Percentiles rank a stretch among this genome's conserved stretches.
phyloP scores from a whole-genome alignment of 495 filamentous ascomycete species.

The Halenospora varia region DNA sequence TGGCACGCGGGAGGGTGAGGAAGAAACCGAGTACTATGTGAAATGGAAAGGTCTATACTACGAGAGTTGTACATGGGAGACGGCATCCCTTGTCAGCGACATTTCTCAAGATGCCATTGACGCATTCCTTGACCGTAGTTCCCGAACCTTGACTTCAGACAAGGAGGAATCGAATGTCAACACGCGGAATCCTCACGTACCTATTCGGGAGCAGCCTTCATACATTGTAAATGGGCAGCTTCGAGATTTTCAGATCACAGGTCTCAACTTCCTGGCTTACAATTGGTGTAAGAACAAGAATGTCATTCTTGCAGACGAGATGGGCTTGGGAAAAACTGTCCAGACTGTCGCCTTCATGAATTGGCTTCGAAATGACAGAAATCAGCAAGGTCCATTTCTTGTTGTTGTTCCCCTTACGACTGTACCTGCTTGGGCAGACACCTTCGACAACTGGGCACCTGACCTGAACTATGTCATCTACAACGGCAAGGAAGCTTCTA shows the following conservation, averaged over 20 bases:
- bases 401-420: slow-evolving; percentile 94
- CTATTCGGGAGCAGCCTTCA: slow-evolving; percentile 69
- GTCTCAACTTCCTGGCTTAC: slow-evolving; percentile 88
- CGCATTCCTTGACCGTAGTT: slow-evolving; percentile 77
- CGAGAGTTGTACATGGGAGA: slow-evolving; percentile 92
- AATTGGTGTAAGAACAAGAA: slow-evolving; percentile 92
- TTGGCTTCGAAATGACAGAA: slow-evolving; percentile 89
- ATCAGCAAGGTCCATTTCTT: slow-evolving; percentile 90
- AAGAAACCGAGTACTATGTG: slow-evolving; percentile 76
- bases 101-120: slow-evolving; percentile 86
- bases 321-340: slow-evolving; percentile 98
- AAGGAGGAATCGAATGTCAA: slow-evolving; percentile 64
- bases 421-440: slow-evolving; percentile 96
- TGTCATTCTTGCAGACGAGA: slow-evolving; percentile 95
- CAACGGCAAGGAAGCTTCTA: slow-evolving; percentile 78
- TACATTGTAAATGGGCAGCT: slow-evolving; percentile 86
- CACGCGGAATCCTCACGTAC: slow-evolving; percentile 68
- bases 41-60: slow-evolving; percentile 92
- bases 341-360: slow-evolving; percentile 97
- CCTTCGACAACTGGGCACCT: slow-evolving; percentile 93
- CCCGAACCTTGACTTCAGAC: slow-evolving; percentile 71
- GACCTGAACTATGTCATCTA: slow-evolving; percentile 98
- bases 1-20: slow-evolving; percentile 67
- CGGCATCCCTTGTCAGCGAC: slow-evolving; percentile 64
- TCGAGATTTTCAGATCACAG: slow-evolving; percentile 90